Evolutionary conservation across 2,329 filamentous ascomycete species (phyloP).

Genomic region (Thelonectria olida): DNA sequence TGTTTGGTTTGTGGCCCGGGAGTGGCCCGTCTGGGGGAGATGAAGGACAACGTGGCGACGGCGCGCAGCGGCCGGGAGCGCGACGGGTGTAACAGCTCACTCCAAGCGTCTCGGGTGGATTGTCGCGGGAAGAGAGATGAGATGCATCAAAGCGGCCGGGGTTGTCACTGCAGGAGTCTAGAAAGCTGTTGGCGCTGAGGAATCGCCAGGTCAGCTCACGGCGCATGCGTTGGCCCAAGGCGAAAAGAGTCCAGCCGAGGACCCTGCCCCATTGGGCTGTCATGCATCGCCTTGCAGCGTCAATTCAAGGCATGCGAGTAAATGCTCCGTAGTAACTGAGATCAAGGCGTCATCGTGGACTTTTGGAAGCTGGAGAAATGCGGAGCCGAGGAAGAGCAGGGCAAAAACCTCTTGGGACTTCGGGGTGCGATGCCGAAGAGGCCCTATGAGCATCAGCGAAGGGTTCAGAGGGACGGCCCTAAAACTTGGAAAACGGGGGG

Average conservation of each 20-base stretch:
- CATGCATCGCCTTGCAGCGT: too few species aligned
- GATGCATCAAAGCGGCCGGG: constrained; percentile 21
- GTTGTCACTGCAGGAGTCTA: constrained; percentile 7
- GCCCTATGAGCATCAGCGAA: constrained; percentile 1
- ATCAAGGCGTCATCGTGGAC: constrained; percentile 9
- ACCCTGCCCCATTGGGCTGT: not conserved
- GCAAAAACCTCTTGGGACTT: not conserved
- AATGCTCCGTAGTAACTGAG: too few species aligned
- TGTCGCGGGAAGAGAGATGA: constrained; percentile 15
- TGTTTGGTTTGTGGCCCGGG: not conserved
- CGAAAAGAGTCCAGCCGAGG: too few species aligned
- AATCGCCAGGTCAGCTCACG: too few species aligned
- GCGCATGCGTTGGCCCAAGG: too few species aligned
- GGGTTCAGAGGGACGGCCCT: constrained; percentile 3
- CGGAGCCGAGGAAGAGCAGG: constrained; percentile 4
- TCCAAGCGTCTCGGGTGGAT: not conserved
- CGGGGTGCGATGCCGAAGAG: not conserved
- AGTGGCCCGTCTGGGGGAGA: constrained; percentile 8
- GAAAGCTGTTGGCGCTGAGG: not conserved
- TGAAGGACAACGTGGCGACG: constrained; percentile 20
- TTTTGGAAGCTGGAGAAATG: constrained; percentile 2
- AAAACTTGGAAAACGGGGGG: constrained; percentile 19
- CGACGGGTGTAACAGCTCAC: constrained; percentile 12
- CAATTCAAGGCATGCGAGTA: not conserved
- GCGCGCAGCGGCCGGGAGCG: constrained; percentile 3